Evolutionary conservation across 345 rosid genomes (phyloP), one percentile per base, ranked within the genome.

Genomic region (Citrus cavaleriei): DNA sequence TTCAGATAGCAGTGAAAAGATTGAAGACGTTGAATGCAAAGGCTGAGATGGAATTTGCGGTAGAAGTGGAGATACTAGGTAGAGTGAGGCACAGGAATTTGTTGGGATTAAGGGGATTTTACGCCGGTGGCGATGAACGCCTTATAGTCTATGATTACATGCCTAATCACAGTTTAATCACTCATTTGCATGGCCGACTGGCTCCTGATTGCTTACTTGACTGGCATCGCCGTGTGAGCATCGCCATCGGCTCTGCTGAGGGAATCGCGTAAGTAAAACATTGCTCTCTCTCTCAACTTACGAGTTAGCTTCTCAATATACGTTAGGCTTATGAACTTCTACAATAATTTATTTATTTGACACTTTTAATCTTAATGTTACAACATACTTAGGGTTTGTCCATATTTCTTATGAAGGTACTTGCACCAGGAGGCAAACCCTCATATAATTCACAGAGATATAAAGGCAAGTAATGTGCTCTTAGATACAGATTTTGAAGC

Each of bases 1-100:
- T 68, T 55, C 86, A 91, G 93, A 82, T 91, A 70, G 95, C 95
- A 2, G 95, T 91, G 75, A 89, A 91, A 72, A 75, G 95, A 59
- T 84, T 91, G 62, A 92, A 92, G 81, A 84, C 87, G 76, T 87
- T 87, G 92, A 92, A 79, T 55, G 87, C 89, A 12, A 92, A 89
- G 82, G 92, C 89, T 25, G 93, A 92, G 87, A 90, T 87, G 90
- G 93, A 90, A 70, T 92, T 92, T 72, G 93, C 93, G 0, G 84
- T 90, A 65, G 93, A 92, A 83, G 95, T 90, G 30, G 95, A 92
- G 86, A 88, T 92, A 21, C 90, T 92, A 34, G 95, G 93, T 14
- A 85, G 95, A 77, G 93, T 88, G 51, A 86, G 93, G 76, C 95
- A 89, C 68, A 85, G 85, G 75, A 92, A 92, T 60, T 73, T 92